phyloP scores from a whole-genome alignment of 2,329 filamentous ascomycete genomes.

The Colletotrichum neosansevieriae region DNA sequence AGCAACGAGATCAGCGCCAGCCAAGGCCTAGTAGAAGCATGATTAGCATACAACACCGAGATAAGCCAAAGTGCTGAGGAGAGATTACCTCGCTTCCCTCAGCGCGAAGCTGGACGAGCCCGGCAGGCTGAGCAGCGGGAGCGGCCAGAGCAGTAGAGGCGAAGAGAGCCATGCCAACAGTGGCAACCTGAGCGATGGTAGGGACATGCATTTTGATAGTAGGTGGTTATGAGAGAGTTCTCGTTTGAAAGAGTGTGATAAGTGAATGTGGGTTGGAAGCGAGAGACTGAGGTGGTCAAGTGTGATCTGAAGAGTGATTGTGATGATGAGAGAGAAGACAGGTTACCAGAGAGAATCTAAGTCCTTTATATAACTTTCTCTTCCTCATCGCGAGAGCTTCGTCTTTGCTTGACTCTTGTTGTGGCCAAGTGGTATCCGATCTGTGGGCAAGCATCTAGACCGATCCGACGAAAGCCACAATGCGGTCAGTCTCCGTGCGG shows the following conservation, averaged over 20 bases:
- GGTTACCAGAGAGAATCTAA: background rate
- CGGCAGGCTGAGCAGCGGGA: conserved; percentile 25
- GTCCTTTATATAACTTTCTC: conserved; percentile 12
- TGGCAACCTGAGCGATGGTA: conserved; percentile 36
- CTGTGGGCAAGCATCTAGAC: too few relatives aligned
- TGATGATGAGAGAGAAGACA: conserved; percentile 7
- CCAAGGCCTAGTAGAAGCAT: conserved; percentile 1
- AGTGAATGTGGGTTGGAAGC: background rate
- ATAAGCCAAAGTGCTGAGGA: background rate
- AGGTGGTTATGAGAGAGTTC: background rate
- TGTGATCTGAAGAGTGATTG: conserved; percentile 26
- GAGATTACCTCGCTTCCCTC: conserved; percentile 12
- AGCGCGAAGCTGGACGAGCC: conserved; percentile 25
- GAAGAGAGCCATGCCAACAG: conserved; percentile 35
- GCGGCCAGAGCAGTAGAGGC: conserved; percentile 25
- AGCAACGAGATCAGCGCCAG: conserved; percentile 1
- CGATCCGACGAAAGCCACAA: too few relatives aligned
- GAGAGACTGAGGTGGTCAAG: conserved; percentile 1
- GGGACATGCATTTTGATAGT: conserved; percentile 34
- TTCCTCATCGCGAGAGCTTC: background rate
- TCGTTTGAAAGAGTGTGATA: background rate
- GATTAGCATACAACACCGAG: background rate
- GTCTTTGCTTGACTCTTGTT: background rate
- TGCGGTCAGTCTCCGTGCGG: too few relatives aligned
- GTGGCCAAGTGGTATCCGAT: too few relatives aligned